Conservation (phyloP, 1,284 basidiomycete genomes). For the Moniliophthora roreri region DNA sequence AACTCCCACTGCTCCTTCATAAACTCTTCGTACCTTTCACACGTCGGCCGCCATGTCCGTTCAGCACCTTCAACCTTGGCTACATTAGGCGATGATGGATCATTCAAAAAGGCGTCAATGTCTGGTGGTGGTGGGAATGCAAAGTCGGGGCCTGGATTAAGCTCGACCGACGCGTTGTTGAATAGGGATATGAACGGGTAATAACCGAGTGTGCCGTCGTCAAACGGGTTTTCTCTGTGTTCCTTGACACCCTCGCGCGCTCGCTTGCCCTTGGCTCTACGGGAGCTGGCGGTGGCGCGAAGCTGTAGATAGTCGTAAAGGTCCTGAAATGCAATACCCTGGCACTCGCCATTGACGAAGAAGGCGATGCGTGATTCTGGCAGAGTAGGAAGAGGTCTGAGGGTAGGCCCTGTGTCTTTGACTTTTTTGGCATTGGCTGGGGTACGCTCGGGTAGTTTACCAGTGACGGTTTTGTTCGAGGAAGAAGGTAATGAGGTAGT, state of each 20-base stretch:
- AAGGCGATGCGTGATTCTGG: constrained; percentile 81
- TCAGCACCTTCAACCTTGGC: constrained; percentile 30
- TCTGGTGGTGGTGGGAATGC: constrained; percentile 75
- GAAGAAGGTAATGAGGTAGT: constrained; percentile 59
- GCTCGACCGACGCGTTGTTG: constrained; percentile 81
- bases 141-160: constrained; percentile 91
- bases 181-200: constrained; percentile 95
- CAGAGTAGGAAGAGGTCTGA: constrained; percentile 74
- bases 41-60: constrained; percentile 72
- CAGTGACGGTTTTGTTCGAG: constrained; percentile 59
- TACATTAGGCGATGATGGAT: constrained; percentile 16
- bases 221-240: constrained; percentile 81
- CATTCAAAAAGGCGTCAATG: constrained; percentile 60
- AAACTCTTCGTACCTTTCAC: constrained; percentile 77
- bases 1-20: constrained; percentile 76
- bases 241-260: constrained; percentile 67
- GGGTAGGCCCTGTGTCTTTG: constrained; percentile 32
- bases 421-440: constrained; percentile 23
- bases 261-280: constrained; percentile 57
- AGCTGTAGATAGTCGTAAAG: constrained; percentile 91
- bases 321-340: constrained; percentile 86
- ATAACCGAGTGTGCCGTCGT: constrained; percentile 95
- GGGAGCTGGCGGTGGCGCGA: constrained; percentile 55
- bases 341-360: constrained; percentile 89
- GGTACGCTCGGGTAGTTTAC: constrained; percentile 49